Conservation (phyloP, 495 filamentous ascomycete genomes). For the Rhypophila decipiens region DNA sequence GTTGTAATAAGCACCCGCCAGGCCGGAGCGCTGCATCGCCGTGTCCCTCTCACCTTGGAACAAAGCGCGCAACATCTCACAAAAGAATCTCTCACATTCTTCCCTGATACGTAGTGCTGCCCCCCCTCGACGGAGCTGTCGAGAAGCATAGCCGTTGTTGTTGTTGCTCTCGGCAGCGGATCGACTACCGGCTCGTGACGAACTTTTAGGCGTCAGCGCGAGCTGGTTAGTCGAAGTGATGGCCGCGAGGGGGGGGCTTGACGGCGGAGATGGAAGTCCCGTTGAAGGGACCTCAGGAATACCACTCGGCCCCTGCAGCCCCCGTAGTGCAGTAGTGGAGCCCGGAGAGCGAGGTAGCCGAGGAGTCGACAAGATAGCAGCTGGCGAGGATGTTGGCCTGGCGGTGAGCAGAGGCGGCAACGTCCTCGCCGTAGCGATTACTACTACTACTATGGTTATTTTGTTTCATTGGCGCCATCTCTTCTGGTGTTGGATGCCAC, state of each 20-base stretch:
- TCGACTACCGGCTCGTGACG: too few relatives aligned
- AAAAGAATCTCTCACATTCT: conserved; percentile 99
- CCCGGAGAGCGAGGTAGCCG: conserved; percentile 50
- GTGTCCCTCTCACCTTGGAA: conserved; percentile 91
- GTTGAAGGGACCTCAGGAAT: conserved; percentile 90
- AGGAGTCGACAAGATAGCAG: conserved; percentile 66
- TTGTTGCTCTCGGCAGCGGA: conserved; percentile 16
- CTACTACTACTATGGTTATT: conserved; percentile 63
- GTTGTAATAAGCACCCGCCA: conserved; percentile 57
- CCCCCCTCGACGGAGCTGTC: conserved; percentile 63
- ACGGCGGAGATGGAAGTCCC: conserved; percentile 64
- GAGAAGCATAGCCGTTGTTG: conserved; percentile 20
- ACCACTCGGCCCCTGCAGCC: conserved; percentile 78
- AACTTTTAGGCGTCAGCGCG: conserved; percentile 52
- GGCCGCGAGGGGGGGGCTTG: conserved; percentile 77
- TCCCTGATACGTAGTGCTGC: conserved; percentile 91
- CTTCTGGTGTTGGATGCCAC: too few relatives aligned
- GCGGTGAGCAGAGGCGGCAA: conserved; percentile 30
- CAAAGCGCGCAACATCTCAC: conserved; percentile 81
- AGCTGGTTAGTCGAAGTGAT: conserved; percentile 53
- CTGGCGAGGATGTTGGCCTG: conserved; percentile 71
- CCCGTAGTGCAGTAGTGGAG: conserved; percentile 91
- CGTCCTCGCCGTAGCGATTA: conserved; percentile 59
- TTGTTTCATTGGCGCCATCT: conserved; percentile 58
- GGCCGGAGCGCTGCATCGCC: conserved; percentile 63